Evolutionary conservation across 2,329 filamentous ascomycete genomes (phyloP), one percentile per base, ranked within the genome.

Genomic region (Westerdykella ornata): DNA sequence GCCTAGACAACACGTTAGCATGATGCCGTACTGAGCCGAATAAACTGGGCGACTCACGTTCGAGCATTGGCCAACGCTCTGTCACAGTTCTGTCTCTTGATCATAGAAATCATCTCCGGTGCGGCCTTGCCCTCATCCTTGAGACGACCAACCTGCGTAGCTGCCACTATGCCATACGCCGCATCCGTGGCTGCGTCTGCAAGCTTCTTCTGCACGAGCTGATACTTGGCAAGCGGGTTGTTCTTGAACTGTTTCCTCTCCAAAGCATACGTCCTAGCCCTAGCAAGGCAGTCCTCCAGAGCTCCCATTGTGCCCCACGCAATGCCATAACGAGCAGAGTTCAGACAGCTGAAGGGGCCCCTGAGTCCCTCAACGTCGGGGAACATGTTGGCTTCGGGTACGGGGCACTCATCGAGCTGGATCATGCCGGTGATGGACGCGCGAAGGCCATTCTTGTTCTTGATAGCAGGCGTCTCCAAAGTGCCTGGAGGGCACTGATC

Each of bases 341-440:
- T 98, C 49, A 98, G 76, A 63, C 92, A 98, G 48, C 84, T 84
- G 63, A 98, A 98, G 3, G 92, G 92, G 0, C 92, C 92, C 46
- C 72, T 78, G 22, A 98, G 74, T 4, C 92, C 92, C 63, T 95
- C 86, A 4, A 95, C 78, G 1, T 85, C 78, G 1, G 89, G 89
- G 57, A 98, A 88, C 88, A 98, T 94, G 70, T 96, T 95, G 54
- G 80, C 85, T 52, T 83, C 81, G 0, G 88, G 82, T 0, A 98
- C 88, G 1, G 92, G 90, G 52, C 86, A 89, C 48, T 85, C 81
- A 50, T 96, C 90, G 60, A 98, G 77, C 54, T 95, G 88, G 52
- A 98, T 96, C 92, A 97, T 97, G 43, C 92, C 92, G 1, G 92
- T 98, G 49, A 96, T 85, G 11, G 87, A 94, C 11, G 92, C 92